phyloP scores from a whole-genome alignment of 1,284 basidiomycete genomes.

The Porogramme epimiltina region DNA sequence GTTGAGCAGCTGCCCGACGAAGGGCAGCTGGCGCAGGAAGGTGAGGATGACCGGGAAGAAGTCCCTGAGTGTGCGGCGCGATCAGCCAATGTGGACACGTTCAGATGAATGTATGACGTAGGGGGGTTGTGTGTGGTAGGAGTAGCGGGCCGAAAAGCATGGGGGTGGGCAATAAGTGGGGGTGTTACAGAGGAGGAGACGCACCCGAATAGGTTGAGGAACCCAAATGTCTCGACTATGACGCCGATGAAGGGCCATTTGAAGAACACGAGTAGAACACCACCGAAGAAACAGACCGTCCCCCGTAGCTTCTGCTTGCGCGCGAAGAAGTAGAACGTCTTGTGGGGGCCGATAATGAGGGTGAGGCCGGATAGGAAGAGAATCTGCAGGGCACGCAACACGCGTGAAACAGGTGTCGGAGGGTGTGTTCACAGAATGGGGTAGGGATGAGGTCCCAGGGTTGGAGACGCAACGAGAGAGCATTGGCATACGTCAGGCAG shows the following conservation, averaged over 20 bases:
- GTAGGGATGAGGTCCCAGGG: background rate
- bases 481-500: too few species aligned
- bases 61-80: constrained; percentile 63
- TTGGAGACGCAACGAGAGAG: background rate
- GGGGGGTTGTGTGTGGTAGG: background rate
- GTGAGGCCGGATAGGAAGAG: constrained; percentile 92
- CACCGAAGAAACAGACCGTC: constrained; percentile 89
- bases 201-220: constrained; percentile 97
- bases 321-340: constrained; percentile 99
- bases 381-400: constrained; percentile 53
- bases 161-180: background rate
- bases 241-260: constrained; percentile 96
- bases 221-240: constrained; percentile 93
- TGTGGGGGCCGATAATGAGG: constrained; percentile 92
- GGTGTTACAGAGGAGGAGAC: constrained; percentile 32
- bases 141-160: background rate
- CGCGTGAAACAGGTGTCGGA: too few species aligned
- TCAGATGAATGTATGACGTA: background rate
- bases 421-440: background rate
- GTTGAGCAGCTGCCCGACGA: constrained; percentile 86
- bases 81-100: background rate
- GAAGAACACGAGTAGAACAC: constrained; percentile 85
- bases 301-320: constrained; percentile 95
- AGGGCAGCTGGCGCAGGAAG: constrained; percentile 92
- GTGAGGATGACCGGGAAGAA: constrained; percentile 99